Evolutionary conservation across 2,329 filamentous ascomycete genomes (phyloP), one percentile per base, ranked within the genome.

Genomic region (Fusarium pilosicola): DNA sequence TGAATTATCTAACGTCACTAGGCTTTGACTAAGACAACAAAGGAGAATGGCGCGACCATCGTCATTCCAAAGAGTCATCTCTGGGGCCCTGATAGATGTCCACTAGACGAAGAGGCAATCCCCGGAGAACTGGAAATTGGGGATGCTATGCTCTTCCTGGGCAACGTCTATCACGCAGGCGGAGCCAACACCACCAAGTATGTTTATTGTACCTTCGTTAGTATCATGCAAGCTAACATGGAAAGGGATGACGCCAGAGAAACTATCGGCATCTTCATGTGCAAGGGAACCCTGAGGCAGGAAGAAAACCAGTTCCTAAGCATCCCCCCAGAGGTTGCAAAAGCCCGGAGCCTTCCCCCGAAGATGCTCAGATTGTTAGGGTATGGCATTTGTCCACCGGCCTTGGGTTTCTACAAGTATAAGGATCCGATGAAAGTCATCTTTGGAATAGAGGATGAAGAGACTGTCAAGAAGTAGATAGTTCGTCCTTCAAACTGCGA

Each of bases 131-230:
- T 51, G 0, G 48, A 51, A 5, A 20, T 34, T 0, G 48, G 48
- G 0, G 48, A 34, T 8, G 48, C 48, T 10, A 51, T 51, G 30
- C 48, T 51, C 4, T 51, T 51, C 22, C 12, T 51, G 0, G 48
- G 30, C 3, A 51, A 51, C 6, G 48, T 34, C 0, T 51, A 51
- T 51, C 48, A 51, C 0, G 48, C 48, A 11, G 48, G 48, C 12
- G 48, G 48, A 34, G 48, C 48, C 17, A 51, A 32, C 12, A 14
- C 0, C 3, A 51, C 48, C 7, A 51, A 51, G 48, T 49, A 32
- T 10, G 46, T 0, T 0, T 3, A 32, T 6, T 3, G 3, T 4
- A 30, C 5, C 1, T 2, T 18, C 8, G 4, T 3, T 18, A 3
- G 10, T 18, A n/a, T 32, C 0, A 7, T 10, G 0, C 7, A 18